phyloP scores from a whole-genome alignment of 345 rosid genomes.

The Populus alba region DNA sequence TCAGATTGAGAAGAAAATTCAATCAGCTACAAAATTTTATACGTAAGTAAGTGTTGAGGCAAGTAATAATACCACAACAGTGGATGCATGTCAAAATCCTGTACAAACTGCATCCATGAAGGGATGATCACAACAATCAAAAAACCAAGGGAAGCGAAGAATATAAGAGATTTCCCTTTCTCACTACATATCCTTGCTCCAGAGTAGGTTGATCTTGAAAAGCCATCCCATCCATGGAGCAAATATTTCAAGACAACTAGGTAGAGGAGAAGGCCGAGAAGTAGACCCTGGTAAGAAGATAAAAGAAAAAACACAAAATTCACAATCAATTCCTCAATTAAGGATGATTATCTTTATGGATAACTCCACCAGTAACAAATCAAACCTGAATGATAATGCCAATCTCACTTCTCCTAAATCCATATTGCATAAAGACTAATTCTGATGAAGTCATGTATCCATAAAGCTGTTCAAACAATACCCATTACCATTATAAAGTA shows the following conservation, averaged over 20 bases:
- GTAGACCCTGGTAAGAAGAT: conserved; percentile 55
- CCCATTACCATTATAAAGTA: conserved; percentile 13
- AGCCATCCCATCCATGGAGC: conserved; percentile 31
- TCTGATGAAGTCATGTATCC: conserved; percentile 41
- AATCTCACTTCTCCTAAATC: conserved; percentile 71
- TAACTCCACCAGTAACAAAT: neutral
- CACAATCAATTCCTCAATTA: conserved; percentile 6
- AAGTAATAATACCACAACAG: conserved; percentile 55
- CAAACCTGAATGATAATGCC: conserved; percentile 70
- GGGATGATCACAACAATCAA: conserved; percentile 50
- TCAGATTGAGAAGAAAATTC: neutral
- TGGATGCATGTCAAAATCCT: conserved; percentile 74
- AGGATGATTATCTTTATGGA: neutral
- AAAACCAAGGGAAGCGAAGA: conserved; percentile 53
- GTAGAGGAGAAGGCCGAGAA: conserved; percentile 76
- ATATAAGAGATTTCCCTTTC: conserved; percentile 46
- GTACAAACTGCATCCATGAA: conserved; percentile 83
- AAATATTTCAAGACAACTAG: conserved; percentile 55
- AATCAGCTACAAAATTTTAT: neutral
- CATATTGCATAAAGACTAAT: conserved; percentile 46
- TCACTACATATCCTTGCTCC: conserved; percentile 38
- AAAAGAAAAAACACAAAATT: conserved; percentile 11
- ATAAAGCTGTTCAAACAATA: conserved; percentile 45
- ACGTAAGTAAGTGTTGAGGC: neutral
- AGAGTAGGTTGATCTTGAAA: conserved; percentile 19